Evolutionary conservation across 1,284 basidiomycete genomes (phyloP).

Genomic region (Grifola frondosa): DNA sequence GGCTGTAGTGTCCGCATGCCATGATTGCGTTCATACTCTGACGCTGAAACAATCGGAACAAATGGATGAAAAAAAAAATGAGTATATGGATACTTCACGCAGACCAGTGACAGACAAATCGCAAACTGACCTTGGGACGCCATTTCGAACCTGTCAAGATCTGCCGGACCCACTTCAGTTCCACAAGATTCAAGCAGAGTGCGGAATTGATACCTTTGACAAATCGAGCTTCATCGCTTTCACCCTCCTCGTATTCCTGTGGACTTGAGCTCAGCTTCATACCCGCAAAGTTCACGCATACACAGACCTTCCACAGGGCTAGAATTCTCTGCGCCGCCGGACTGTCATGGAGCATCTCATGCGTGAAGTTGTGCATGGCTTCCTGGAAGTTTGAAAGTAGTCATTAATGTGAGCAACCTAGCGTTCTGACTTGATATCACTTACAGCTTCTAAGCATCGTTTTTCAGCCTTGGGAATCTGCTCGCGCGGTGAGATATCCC

Average conservation of each 20-base stretch:
- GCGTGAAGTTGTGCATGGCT: conserved; percentile 89
- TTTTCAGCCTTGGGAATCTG: conserved; percentile 85
- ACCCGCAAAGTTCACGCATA: neutral
- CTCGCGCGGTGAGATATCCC: conserved; percentile 92
- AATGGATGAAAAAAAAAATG: neutral
- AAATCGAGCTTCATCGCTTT: conserved; percentile 82
- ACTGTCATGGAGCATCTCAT: conserved; percentile 85
- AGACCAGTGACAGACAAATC: neutral
- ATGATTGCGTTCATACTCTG: conserved; percentile 68
- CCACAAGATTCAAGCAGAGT: neutral
- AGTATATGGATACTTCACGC: neutral
- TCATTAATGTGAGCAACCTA: neutral
- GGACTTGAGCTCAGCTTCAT: neutral
- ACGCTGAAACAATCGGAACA: conserved; percentile 49
- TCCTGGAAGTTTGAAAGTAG: conserved; percentile 46
- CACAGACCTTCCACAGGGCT: conserved; percentile 73
- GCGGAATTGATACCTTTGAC: conserved; percentile 73
- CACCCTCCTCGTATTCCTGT: conserved; percentile 88
- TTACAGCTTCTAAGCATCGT: conserved; percentile 67
- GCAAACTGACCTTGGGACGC: conserved; percentile 73
- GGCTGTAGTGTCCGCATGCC: conserved; percentile 50
- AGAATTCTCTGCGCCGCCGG: conserved; percentile 79
- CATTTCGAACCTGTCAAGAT: conserved; percentile 94
- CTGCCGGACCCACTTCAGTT: conserved; percentile 35
- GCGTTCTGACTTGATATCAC: conserved; percentile 23